Base-by-base conservation (phyloP, 148 eudicot genomes). In the Camellia japonica region DNA sequence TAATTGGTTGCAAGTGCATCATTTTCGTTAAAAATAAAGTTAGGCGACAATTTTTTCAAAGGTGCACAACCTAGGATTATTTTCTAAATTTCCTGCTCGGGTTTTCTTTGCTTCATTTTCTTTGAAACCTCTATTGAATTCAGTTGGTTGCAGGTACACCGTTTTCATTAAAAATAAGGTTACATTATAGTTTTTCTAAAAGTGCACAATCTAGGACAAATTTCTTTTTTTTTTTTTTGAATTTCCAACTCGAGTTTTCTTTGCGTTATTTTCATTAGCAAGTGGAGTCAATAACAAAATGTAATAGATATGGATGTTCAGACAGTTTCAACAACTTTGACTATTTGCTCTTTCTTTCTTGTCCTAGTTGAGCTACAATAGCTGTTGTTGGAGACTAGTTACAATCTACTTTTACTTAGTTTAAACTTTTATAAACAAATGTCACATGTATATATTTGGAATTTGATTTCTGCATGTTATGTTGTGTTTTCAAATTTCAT, bases 291-390 rank as follows among this genome's bases (percentile, higher is more conserved):
- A 54, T 55, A 74, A 43, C 23, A 74, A 70, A 8, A 49, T 16
- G 20, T 23, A 46, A 51, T n/a, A 58, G 13, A 23, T 73, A 73
- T n/a, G 78, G 55, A 69, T 80, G 20, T 30, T 43, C 66, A 20
- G 82, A 46, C 42, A 65, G 20, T 71, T 71, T 59, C 52, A 12
- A 42, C 38, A 41, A 11, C 38, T n/a, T 80, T n/a, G 49, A 38
- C 60, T 11, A 46, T 73, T 7, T 6, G 9, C 18, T 20, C 64
- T 7, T 80, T 64, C 52, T 55, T 63, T 54, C 43, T 54, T 73
- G 78, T 73, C 78, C 78, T 73, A 60, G 66, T 74, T 56, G 83
- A 58, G 83, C 74, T n/a, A 67, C 44, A 42, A 56, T 58, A 75
- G 74, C 47, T 68, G 58, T 54, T 15, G 61, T 74, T 11, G 59